These are phyloP conservation scores for Eutypella sp. DNA, from an alignment of 2,329 filamentous ascomycete species.

Conservation along the genomic window DNA sequence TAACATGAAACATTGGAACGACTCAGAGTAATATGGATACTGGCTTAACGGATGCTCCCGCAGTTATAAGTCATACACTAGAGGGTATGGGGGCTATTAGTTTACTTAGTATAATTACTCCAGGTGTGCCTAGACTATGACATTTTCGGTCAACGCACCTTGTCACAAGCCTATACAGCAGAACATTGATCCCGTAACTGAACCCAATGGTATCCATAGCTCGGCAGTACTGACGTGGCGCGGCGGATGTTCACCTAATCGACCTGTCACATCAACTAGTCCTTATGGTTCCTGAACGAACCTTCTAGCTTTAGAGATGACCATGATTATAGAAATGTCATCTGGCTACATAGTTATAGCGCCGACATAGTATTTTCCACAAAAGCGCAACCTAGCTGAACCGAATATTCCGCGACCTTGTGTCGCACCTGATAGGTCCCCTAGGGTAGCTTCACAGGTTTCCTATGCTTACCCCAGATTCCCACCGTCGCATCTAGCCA, in stretches of 20 bases:
- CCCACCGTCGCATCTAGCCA: background rate
- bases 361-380: background rate
- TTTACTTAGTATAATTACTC: too few relatives aligned
- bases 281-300: background rate
- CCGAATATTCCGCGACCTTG: too few relatives aligned
- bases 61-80: too few relatives aligned
- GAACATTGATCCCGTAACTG: background rate
- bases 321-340: background rate
- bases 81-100: too few relatives aligned
- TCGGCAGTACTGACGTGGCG: background rate
- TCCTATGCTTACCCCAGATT: conserved; percentile 4
- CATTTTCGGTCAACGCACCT: conserved; percentile 1
- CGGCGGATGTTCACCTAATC: background rate
- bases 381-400: background rate
- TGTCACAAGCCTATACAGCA: background rate
- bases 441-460: too few relatives aligned
- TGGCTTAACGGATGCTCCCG: too few relatives aligned
- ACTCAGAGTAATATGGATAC: too few relatives aligned
- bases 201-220: background rate
- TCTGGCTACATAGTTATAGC: background rate
- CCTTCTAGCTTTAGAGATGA: too few relatives aligned
- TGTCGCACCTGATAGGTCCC: too few relatives aligned
- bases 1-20: too few relatives aligned
- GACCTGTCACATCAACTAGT: background rate
- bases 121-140: too few relatives aligned